Evolutionary conservation across 169 alveolate species (phyloP).

Genomic region (Plasmodium yoelii): DNA sequence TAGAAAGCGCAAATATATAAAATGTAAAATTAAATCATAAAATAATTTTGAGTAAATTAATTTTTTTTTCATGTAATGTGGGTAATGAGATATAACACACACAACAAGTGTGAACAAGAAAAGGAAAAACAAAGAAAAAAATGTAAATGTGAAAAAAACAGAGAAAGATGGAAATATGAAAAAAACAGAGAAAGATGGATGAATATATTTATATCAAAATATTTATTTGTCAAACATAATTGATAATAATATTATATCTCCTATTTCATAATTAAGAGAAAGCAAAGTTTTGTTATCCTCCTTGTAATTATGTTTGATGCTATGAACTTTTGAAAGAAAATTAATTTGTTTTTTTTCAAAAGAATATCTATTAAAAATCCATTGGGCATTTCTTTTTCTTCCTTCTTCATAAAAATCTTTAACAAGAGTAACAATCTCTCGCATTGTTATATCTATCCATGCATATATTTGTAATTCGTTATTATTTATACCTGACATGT

Average conservation of each 20-base stretch:
- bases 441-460: conserved; percentile 71
- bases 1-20: too few relatives aligned
- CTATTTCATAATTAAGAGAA: conserved; percentile 61
- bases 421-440: conserved; percentile 71
- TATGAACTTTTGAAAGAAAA: conserved; percentile 53
- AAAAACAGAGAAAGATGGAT: too few relatives aligned
- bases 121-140: too few relatives aligned
- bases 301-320: conserved; percentile 52
- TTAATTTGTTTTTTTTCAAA: conserved; percentile 18
- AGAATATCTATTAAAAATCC: conserved; percentile 65
- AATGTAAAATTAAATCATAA: too few relatives aligned
- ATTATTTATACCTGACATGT: conserved; percentile 1
- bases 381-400: conserved; percentile 68
- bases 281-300: conserved; percentile 68
- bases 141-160: too few relatives aligned
- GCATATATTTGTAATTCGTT: conserved; percentile 72
- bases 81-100: too few relatives aligned
- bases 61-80: too few relatives aligned
- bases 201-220: too few relatives aligned
- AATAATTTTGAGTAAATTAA: too few relatives aligned
- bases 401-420: conserved; percentile 74
- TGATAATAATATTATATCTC: conserved; percentile 54
- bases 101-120: too few relatives aligned
- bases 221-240: conserved; percentile 24
- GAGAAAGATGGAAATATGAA: too few relatives aligned